These are phyloP conservation scores for Ophiostoma piceae DNA, from an alignment of 2,329 filamentous ascomycete species.

Conservation along the genomic window DNA sequence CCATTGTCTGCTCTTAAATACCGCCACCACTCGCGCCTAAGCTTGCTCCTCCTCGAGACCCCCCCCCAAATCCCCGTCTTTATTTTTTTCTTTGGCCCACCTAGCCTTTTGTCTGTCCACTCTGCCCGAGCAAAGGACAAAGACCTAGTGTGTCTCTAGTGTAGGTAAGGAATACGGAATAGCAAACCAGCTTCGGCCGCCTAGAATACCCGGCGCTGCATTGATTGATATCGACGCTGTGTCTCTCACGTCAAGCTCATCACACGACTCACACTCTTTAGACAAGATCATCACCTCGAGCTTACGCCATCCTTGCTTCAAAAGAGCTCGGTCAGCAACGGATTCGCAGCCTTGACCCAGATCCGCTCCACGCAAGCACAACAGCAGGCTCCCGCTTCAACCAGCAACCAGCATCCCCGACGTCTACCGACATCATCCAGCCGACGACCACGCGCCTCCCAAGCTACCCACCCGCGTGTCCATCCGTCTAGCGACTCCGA, in stretches of 20 bases:
- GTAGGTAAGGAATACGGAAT: conserved; percentile 14
- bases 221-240: neutral
- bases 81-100: conserved; percentile 10
- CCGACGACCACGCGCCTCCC: neutral
- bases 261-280: conserved; percentile 13
- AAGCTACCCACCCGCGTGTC: neutral
- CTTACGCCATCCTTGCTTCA: neutral
- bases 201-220: neutral
- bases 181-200: neutral
- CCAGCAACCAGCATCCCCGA: neutral
- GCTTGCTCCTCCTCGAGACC: neutral
- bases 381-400: neutral
- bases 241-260: conserved; percentile 3
- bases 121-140: conserved; percentile 15
- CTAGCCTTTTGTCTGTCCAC: conserved; percentile 3
- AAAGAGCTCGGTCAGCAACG: neutral
- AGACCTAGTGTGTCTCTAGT: conserved; percentile 12
- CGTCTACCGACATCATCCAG: neutral
- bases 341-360: neutral
- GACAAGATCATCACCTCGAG: neutral
- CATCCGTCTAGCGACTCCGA: conserved; percentile 24
- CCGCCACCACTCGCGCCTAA: neutral
- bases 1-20: neutral
- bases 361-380: neutral
- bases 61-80: neutral